These are phyloP conservation scores for Pseudozyma flocculosa DNA, from an alignment of 1,284 basidiomycete species.

Conservation along the genomic window DNA sequence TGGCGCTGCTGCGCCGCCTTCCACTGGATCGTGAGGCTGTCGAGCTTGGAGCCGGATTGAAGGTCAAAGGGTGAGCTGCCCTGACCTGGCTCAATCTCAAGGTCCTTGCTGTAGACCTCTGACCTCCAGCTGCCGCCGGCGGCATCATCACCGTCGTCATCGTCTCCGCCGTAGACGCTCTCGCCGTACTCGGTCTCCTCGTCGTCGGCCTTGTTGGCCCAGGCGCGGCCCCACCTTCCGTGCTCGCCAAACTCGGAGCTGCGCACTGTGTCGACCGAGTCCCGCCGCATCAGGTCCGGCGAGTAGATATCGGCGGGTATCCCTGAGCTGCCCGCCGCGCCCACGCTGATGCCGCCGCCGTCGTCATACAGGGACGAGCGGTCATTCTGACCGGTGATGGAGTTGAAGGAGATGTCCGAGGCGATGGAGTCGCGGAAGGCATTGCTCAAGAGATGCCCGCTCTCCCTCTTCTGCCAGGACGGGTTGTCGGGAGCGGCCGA, in stretches of 20 bases:
- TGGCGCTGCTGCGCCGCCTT: conserved; percentile 9
- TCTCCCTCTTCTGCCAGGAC: conserved; percentile 12
- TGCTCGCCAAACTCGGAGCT: conserved; percentile 48
- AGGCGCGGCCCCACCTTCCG: conserved; percentile 46
- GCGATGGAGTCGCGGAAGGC: conserved; percentile 43
- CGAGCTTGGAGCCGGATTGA: conserved; percentile 6
- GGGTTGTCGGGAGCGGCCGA: no score
- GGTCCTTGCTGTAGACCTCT: conserved; percentile 1
- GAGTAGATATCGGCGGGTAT: conserved; percentile 1
- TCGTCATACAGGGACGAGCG: conserved; percentile 4
- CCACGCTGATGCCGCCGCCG: neutral
- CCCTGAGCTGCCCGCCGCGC: neutral
- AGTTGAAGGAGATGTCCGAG: conserved; percentile 45
- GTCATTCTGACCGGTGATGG: conserved; percentile 24
- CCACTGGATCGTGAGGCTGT: conserved; percentile 21
- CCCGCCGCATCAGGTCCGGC: conserved; percentile 1
- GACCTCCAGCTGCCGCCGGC: neutral
- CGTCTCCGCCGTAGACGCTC: conserved; percentile 19
- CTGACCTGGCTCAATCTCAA: conserved; percentile 10
- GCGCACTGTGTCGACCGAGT: conserved; percentile 37
- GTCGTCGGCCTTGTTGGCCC: conserved; percentile 40
- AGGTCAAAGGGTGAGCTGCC: conserved; percentile 1
- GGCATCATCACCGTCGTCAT: conserved; percentile 6
- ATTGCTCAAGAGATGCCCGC: conserved; percentile 21
- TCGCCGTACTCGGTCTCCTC: conserved; percentile 42